A percentile compares a stretch with the other conserved stretches of the same genome.
These are phyloP conservation scores for Malus sylvestris DNA, from an alignment of 306 rosid genomes.

Conservation along the genomic window DNA sequence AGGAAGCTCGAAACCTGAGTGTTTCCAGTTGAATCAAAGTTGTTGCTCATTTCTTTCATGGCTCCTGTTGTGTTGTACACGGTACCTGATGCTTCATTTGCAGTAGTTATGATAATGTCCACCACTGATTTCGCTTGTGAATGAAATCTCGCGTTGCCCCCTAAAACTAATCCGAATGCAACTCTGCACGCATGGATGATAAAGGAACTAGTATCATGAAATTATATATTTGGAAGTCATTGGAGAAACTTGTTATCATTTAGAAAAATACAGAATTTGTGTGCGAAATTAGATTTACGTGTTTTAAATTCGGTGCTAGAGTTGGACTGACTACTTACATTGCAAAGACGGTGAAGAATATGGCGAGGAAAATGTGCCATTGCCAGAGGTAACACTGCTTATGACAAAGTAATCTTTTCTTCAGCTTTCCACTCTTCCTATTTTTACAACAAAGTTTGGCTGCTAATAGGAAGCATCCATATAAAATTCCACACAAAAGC, in stretches of 20 bases:
- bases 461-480: slow-evolving; percentile 28
- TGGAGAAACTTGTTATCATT: not conserved
- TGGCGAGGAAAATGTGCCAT: slow-evolving; percentile 30
- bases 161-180: slow-evolving; percentile 52
- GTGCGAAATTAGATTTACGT: not conserved
- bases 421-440: slow-evolving; percentile 17
- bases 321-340: slow-evolving; percentile 36
- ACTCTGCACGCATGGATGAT: slow-evolving; percentile 26
- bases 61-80: slow-evolving; percentile 50
- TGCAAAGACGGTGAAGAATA: slow-evolving; percentile 36
- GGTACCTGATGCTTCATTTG: slow-evolving; percentile 51
- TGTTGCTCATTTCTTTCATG: slow-evolving; percentile 25
- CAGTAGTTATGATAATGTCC: slow-evolving; percentile 46
- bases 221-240: not conserved
- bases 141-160: slow-evolving; percentile 43
- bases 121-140: slow-evolving; percentile 41
- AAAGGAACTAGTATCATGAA: too few species aligned
- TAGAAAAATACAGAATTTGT: not conserved
- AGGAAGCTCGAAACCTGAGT: slow-evolving; percentile 21
- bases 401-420: slow-evolving; percentile 13
- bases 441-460: slow-evolving; percentile 23
- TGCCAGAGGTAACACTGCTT: slow-evolving; percentile 25
- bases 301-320: not conserved
- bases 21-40: slow-evolving; percentile 24
- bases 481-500: slow-evolving; percentile 58